phyloP scores from a whole-genome alignment of 1,284 basidiomycete species.

The Marasmius sp. region DNA sequence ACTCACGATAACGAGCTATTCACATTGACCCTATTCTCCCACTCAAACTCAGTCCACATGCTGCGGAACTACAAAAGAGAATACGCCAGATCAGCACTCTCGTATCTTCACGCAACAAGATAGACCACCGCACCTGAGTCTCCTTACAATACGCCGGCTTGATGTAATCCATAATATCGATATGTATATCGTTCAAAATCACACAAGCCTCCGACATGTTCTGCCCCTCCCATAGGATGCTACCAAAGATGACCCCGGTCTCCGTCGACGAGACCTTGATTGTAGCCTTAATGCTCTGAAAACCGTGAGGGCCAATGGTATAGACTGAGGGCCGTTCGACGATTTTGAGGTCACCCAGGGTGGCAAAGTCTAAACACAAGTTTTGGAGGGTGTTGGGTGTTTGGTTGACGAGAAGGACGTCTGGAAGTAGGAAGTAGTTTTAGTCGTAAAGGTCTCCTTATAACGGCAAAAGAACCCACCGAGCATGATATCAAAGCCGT shows the following conservation, averaged over 20 bases:
- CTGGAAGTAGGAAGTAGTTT: constrained; percentile 35
- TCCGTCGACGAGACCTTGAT: constrained; percentile 99
- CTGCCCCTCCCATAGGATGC: constrained; percentile 95
- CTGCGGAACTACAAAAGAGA: constrained; percentile 71
- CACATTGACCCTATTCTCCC: constrained; percentile 97
- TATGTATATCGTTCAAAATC: constrained; percentile 96
- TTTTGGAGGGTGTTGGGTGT: constrained; percentile 95
- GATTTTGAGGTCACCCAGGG: constrained; percentile 95
- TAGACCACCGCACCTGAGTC: constrained; percentile 65
- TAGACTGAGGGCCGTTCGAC: constrained; percentile 93
- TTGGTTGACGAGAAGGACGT: constrained; percentile 97
- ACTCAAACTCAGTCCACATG: constrained; percentile 99
- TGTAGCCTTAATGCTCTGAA: constrained; percentile 98
- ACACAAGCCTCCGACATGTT: constrained; percentile 86
- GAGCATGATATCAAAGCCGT: constrained; percentile 96
- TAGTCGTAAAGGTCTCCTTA: not conserved
- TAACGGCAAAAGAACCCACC: constrained; percentile 42
- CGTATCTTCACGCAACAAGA: constrained; percentile 8
- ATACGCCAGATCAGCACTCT: not conserved
- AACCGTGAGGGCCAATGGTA: constrained; percentile 93
- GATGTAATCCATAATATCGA: constrained; percentile 99
- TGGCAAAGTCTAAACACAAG: constrained; percentile 96
- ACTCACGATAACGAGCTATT: constrained; percentile 77
- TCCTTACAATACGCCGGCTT: constrained; percentile 97
- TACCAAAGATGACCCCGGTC: constrained; percentile 97